Conservation (phyloP, 177 flowering plant genomes). For the Telopea speciosissima region DNA sequence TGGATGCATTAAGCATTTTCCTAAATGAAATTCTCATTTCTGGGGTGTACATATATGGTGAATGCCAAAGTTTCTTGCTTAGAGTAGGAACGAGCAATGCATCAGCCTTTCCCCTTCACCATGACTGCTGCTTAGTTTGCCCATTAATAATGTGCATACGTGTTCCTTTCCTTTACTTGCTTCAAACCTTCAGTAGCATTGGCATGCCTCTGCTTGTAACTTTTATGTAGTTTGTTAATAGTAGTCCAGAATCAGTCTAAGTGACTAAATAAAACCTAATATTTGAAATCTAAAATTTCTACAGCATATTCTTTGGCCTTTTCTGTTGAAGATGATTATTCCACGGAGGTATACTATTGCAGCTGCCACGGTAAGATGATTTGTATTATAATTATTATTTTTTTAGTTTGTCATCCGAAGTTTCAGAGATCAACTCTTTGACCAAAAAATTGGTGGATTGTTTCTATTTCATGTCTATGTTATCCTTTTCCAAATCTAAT, state of each 20-base stretch:
- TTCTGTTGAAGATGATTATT: slow-evolving; percentile 84
- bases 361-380: slow-evolving; percentile 62
- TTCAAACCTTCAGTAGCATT: background rate
- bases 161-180: background rate
- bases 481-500: background rate
- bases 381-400: background rate
- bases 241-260: background rate
- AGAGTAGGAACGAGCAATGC: background rate
- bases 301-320: slow-evolving; percentile 95
- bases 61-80: background rate
- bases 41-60: background rate
- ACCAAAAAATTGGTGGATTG: background rate
- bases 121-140: background rate
- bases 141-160: background rate
- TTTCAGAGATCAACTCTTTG: background rate
- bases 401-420: background rate
- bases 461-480: too few species aligned
- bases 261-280: background rate
- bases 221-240: background rate
- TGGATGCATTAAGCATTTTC: background rate
- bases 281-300: slow-evolving; percentile 9
- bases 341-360: slow-evolving; percentile 80
- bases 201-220: background rate
- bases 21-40: background rate
- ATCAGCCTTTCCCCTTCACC: background rate